Evolutionary conservation across 2,329 filamentous ascomycete species (phyloP).

Genomic region (Claviceps arundinis): DNA sequence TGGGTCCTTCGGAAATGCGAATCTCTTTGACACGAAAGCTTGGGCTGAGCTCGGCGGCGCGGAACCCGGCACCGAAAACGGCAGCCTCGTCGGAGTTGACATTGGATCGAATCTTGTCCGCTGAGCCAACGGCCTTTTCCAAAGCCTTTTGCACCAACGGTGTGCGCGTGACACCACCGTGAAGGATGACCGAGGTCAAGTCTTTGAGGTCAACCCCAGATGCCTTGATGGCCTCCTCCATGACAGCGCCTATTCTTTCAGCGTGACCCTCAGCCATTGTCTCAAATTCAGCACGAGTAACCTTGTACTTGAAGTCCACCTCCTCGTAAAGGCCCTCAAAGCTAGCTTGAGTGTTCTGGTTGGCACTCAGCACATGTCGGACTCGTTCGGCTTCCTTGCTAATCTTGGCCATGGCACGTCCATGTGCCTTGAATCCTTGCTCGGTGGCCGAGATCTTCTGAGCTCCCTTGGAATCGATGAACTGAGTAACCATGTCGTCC

Average conservation of each 20-base stretch:
- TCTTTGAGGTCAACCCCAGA: constrained; percentile 63
- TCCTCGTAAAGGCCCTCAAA: constrained; percentile 90
- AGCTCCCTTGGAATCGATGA: constrained; percentile 56
- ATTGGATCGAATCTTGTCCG: constrained; percentile 76
- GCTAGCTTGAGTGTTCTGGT: constrained; percentile 63
- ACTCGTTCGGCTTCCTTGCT: constrained; percentile 81
- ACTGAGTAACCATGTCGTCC: constrained; percentile 74
- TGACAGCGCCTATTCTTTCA: constrained; percentile 52
- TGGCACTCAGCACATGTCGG: constrained; percentile 85
- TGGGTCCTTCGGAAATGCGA: constrained; percentile 60
- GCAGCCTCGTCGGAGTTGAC: constrained; percentile 96
- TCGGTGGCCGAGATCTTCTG: constrained; percentile 50
- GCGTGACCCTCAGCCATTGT: constrained; percentile 55
- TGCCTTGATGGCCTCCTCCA: constrained; percentile 60
- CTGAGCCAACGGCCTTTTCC: constrained; percentile 57
- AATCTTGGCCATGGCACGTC: constrained; percentile 78
- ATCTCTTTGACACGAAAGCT: constrained; percentile 99
- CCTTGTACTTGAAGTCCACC: constrained; percentile 84
- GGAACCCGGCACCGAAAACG: constrained; percentile 90
- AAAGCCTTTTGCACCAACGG: constrained; percentile 89
- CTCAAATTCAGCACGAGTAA: constrained; percentile 71
- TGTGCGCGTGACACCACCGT: constrained; percentile 79
- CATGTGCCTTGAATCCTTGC: constrained; percentile 57
- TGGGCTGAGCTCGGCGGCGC: constrained; percentile 80
- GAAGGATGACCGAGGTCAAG: constrained; percentile 81